Evolutionary conservation across 202 grass and related monocot species (phyloP), one percentile per base, ranked within the genome.

Genomic region (Elaeis oleifera): DNA sequence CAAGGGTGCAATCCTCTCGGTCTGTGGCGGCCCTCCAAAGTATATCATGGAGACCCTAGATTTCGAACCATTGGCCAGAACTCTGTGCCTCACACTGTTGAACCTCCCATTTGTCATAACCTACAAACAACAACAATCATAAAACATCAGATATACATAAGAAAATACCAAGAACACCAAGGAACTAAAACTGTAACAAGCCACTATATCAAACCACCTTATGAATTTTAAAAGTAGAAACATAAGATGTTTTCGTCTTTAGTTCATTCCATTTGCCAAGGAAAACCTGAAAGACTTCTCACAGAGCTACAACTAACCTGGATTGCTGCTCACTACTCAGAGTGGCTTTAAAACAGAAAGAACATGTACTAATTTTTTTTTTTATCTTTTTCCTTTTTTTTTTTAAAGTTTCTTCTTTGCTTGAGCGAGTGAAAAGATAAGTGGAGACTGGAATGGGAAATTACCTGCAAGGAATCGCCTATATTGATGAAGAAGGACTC

Each of bases 81-180:
- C 65, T 28, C 65, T 68, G 65, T 68, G 65, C 65, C 52, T 32
- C 27, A 56, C 65, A 8, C 65, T 68, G 26, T 20, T 39, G n/a
- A 68, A 44, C 53, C 65, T 68, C 53, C 65, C 65, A 7, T 68
- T 68, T 52, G 65, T 68, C 65, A 68, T 51, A 16, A 68, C 65
- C 65, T 68, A 29, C 13, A 63, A 49, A 3, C 50, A 68, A 22
- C 53, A 20, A 8, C 21, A 22, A 3, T 2, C 5, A 54, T 3
- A 55, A 21, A 9, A 56, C 53, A 20, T 22, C 53, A 44, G 9
- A 44, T 14, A 9, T 9, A 3, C 11, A 44, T 44, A 44, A 44
- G 11, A 39, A 44, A 44, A 44, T 44, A 44, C 36, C 36, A 44
- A 44, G 36, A 44, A 44, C 36, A 3, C 36, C 8, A 44, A 44